Base-by-base conservation (phyloP, 768 basidiomycete species). In the Phanerochaete sordida region DNA sequence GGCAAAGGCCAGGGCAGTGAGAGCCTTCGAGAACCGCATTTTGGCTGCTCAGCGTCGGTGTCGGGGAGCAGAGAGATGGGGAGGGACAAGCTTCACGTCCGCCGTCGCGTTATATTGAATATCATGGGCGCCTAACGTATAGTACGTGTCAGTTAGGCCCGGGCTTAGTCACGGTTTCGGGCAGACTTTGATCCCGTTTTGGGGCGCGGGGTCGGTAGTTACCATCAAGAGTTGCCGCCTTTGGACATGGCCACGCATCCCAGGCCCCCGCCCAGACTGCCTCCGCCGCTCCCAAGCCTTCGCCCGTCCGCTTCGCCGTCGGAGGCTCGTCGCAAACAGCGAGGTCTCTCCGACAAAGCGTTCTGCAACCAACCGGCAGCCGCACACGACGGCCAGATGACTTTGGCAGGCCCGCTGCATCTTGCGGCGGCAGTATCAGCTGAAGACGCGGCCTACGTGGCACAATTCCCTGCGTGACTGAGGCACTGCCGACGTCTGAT, bases 21-120 rank as follows among this genome's bases (percentile, higher is more conserved):
- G 72, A 57, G 79, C 64, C 56, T 71, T 68, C 47, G 79, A 76
- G 74, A 88, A 73, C 75, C 89, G 88, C 91, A 92, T 92, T 71
- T 76, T 37, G 67, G 70, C 49, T 60, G 63, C 56, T 57, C 56
- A 43, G 8, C 21, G 44, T 45, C 27, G 43, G 26, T 6, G 44
- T n/a, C 21, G 11, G 56, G 26, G 44, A 57, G 56, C 44, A 30
- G 44, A 23, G 44, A n/a, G 19, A 27, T 45, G 47, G 31, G 13
- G 28, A 37, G 15, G 33, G 47, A 4, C 21, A 23, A 5, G 16
- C 4, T 28, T 21, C 5, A 37, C 16, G 35, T 24, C n/a, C 7
- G n/a, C 47, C 57, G 47, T 21, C 46, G 57, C 46, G 21, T 37
- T 57, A 57, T 44, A 45, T 58, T 49, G 23, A 39, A 16, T 46